phyloP scores from a whole-genome alignment of 768 basidiomycete genomes.

The Amanita polypyramis region DNA sequence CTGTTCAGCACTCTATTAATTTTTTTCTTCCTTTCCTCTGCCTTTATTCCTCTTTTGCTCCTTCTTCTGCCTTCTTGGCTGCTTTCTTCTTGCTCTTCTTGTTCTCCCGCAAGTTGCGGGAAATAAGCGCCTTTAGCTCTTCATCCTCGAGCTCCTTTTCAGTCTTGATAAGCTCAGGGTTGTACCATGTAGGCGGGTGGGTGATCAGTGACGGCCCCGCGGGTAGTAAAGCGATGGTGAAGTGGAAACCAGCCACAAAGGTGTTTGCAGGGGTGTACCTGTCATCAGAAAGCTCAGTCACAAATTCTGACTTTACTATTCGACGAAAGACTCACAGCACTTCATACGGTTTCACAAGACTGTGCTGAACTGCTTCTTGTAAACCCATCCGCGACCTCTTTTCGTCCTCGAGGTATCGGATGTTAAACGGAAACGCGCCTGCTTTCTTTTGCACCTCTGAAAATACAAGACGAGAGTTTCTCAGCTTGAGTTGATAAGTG shows the following conservation, averaged over 20 bases:
- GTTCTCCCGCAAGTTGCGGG: conserved; percentile 73
- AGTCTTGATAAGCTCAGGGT: conserved; percentile 81
- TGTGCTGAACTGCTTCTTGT: conserved; percentile 92
- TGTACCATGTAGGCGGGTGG: conserved; percentile 87
- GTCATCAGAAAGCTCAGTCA: background rate
- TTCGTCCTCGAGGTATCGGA: conserved; percentile 91
- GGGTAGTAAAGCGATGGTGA: conserved; percentile 89
- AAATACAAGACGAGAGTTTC: conserved; percentile 93
- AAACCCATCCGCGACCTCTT: conserved; percentile 92
- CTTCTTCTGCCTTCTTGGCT: conserved; percentile 43
- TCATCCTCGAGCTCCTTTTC: conserved; percentile 86
- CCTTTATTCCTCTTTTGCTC: conserved; percentile 19
- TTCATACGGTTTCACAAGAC: conserved; percentile 89
- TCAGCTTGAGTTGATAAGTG: conserved; percentile 96
- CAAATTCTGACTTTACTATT: background rate
- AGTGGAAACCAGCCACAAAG: conserved; percentile 92
- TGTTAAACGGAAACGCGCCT: conserved; percentile 95
- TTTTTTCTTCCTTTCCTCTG: too few relatives aligned
- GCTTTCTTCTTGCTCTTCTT: conserved; percentile 92
- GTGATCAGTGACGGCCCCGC: conserved; percentile 84
- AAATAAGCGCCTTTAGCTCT: conserved; percentile 69
- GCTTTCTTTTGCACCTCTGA: conserved; percentile 98
- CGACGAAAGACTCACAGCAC: conserved; percentile 56
- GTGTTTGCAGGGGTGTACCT: conserved; percentile 78
- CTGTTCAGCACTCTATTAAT: background rate